Evolutionary conservation across 331 rosid species (phyloP).

Genomic region (Phaseolus coccineus): DNA sequence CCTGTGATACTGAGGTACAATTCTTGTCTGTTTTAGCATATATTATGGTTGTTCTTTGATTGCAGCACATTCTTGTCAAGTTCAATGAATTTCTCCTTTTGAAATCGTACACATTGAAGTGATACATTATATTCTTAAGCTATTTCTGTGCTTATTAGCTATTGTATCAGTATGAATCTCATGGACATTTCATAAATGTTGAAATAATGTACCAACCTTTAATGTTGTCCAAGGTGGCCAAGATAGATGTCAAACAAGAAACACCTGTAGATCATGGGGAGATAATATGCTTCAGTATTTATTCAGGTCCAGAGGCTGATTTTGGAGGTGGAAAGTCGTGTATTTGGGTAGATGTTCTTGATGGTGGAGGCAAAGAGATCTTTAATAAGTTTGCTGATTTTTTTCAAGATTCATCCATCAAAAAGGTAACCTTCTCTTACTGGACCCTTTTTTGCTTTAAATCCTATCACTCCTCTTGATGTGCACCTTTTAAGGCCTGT

Average conservation of each 20-base stretch:
- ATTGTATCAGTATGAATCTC: conserved; percentile 12
- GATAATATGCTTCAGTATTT: conserved; percentile 89
- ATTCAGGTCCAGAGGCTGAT: conserved; percentile 87
- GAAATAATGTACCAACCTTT: conserved; percentile 36
- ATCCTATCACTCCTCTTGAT: conserved; percentile 4
- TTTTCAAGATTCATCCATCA: conserved; percentile 72
- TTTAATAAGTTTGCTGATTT: conserved; percentile 70
- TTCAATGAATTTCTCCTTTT: conserved; percentile 28
- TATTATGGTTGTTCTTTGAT: conserved; percentile 14
- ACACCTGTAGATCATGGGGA: conserved; percentile 96
- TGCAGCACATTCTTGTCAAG: conserved; percentile 4
- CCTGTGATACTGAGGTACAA: conserved; percentile 91
- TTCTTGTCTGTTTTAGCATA: conserved; percentile 24
- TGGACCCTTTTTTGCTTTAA: conserved; percentile 19
- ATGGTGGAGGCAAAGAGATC: conserved; percentile 81
- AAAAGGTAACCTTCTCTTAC: conserved; percentile 63
- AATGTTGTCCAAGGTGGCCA: conserved; percentile 67
- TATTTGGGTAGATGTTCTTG: conserved; percentile 97
- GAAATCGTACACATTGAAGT: conserved; percentile 35
- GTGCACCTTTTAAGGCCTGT: background rate
- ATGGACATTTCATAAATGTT: conserved; percentile 36
- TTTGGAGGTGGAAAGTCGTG: conserved; percentile 88
- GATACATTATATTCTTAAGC: conserved; percentile 9
- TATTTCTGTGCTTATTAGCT: conserved; percentile 29
- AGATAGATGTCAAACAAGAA: conserved; percentile 81